Evolutionary conservation across 176 grass and related monocot species (phyloP).

Genomic region (Bothriochloa decipiens): DNA sequence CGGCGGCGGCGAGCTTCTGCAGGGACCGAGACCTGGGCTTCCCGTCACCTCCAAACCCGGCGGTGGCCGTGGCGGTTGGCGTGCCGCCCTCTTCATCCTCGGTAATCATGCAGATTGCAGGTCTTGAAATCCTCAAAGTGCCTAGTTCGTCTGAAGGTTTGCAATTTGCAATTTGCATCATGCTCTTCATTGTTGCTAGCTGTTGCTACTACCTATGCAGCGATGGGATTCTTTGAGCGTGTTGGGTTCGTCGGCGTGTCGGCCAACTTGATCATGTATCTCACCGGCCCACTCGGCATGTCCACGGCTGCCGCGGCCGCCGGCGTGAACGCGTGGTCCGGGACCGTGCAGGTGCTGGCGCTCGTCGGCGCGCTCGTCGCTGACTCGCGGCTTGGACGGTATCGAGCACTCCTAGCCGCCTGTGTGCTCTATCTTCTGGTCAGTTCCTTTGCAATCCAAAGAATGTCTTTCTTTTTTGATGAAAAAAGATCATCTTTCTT

Average conservation of each 20-base stretch:
- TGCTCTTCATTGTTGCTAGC: not conserved
- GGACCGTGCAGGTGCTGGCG: slow-evolving; percentile 50
- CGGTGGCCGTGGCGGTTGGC: slow-evolving; percentile 57
- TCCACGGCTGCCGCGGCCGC: slow-evolving; percentile 55
- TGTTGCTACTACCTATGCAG: slow-evolving; percentile 14
- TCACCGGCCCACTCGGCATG: slow-evolving; percentile 66
- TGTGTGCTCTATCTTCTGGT: slow-evolving; percentile 59
- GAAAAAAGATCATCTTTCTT: too few species aligned
- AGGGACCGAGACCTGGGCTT: not conserved
- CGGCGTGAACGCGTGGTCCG: slow-evolving; percentile 55
- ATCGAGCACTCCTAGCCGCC: slow-evolving; percentile 46
- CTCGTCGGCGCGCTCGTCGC: slow-evolving; percentile 64
- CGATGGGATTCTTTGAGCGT: slow-evolving; percentile 62
- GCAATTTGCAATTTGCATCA: too few species aligned
- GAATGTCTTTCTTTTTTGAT: too few species aligned
- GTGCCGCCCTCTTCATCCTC: slow-evolving; percentile 69
- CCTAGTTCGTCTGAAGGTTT: not conserved
- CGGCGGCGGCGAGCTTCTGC: not conserved
- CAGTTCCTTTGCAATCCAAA: not conserved
- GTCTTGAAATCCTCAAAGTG: too few species aligned
- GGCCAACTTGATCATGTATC: slow-evolving; percentile 33
- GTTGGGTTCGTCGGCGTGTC: slow-evolving; percentile 58
- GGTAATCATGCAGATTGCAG: slow-evolving; percentile 33
- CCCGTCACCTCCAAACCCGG: not conserved
- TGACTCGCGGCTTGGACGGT: slow-evolving; percentile 64